phyloP scores from a whole-genome alignment of 768 basidiomycete species.

The Auricularia heimuer region DNA sequence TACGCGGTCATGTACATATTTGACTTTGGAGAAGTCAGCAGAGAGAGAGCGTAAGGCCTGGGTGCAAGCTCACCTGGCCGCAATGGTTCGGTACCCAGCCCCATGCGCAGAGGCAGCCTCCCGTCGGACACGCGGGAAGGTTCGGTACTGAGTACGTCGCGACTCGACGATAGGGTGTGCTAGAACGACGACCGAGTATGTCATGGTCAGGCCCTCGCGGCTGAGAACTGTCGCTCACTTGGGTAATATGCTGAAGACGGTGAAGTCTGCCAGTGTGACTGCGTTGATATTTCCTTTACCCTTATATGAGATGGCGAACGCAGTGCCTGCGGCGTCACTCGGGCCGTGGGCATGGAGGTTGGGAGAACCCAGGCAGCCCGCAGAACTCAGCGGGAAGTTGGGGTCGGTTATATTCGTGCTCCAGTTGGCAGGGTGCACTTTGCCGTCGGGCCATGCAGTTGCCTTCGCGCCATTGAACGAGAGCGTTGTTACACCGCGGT shows the following conservation, averaged over 20 bases:
- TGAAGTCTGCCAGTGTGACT: conserved; percentile 2
- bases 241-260: background rate
- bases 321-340: conserved; percentile 3
- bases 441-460: conserved; percentile 3
- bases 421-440: background rate
- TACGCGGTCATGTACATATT: too few species aligned
- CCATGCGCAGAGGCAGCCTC: conserved; percentile 5
- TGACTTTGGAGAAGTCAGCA: too few species aligned
- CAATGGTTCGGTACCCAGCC: conserved; percentile 5
- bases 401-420: background rate
- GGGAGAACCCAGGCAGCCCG: background rate
- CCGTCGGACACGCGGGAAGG: conserved; percentile 2
- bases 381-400: background rate
- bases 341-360: conserved; percentile 2
- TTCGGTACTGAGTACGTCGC: background rate
- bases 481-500: conserved; percentile 7
- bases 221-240: too few species aligned
- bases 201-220: too few species aligned
- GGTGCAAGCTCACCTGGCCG: background rate
- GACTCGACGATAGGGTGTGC: too few species aligned
- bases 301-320: conserved; percentile 7
- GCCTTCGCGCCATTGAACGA: conserved; percentile 4
- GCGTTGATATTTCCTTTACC: background rate
- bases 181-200: too few species aligned
- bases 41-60: too few species aligned